phyloP scores from a whole-genome alignment of 345 rosid species.

The Chamaenerion angustifolium region DNA sequence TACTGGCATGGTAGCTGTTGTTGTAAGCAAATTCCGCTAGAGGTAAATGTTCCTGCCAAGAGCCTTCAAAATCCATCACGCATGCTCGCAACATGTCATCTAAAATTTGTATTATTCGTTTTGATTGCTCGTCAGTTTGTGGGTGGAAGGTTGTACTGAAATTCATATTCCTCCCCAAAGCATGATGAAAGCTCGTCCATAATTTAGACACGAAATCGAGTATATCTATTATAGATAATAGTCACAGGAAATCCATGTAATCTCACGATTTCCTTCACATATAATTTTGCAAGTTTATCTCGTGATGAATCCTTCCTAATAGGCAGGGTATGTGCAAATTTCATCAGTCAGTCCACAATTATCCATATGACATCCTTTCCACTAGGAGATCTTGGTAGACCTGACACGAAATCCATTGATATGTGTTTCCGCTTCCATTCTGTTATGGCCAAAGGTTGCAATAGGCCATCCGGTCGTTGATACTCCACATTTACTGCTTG shows the following conservation, averaged over 20 bases:
- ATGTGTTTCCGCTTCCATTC: background rate
- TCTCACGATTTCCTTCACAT: background rate
- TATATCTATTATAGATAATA: background rate
- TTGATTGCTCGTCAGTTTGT: no score
- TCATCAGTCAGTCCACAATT: background rate
- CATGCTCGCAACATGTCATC: background rate
- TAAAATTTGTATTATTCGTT: background rate
- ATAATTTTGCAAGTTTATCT: background rate
- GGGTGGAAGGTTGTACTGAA: no score
- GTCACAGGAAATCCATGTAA: background rate
- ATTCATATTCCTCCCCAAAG: background rate
- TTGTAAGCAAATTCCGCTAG: background rate
- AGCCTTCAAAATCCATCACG: background rate
- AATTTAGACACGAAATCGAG: background rate
- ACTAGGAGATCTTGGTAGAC: background rate
- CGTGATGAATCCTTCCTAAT: background rate
- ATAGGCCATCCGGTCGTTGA: background rate
- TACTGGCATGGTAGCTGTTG: background rate
- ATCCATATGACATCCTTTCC: background rate
- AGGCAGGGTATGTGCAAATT: background rate
- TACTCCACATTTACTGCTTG: background rate
- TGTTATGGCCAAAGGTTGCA: background rate
- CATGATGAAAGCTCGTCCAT: background rate
- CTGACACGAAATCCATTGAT: background rate
- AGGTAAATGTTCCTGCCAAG: background rate